Conservation (phyloP, 495 filamentous ascomycete genomes). For the Daldinia childiae region DNA sequence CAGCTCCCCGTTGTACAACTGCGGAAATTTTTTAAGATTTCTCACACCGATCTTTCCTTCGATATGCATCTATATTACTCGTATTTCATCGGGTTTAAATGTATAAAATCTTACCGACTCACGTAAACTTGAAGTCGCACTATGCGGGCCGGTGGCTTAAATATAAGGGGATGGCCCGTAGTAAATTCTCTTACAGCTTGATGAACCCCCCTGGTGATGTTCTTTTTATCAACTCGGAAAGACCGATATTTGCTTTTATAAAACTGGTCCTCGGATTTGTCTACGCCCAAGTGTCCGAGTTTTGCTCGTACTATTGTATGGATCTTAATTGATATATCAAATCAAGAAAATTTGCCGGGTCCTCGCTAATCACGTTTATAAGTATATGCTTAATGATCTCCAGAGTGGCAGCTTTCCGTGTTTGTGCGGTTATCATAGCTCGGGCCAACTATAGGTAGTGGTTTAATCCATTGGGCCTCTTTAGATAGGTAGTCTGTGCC, state of each 20-base stretch:
- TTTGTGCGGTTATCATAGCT: neutral
- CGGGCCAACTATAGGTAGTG: neutral
- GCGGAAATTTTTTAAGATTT: neutral
- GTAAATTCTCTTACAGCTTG: slow-evolving; percentile 21
- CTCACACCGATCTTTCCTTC: neutral
- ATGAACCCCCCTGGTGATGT: slow-evolving; percentile 21
- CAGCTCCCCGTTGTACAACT: neutral
- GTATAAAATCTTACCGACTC: neutral
- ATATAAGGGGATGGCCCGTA: slow-evolving; percentile 28
- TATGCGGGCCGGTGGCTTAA: slow-evolving; percentile 30
- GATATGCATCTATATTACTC: neutral
- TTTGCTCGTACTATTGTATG: neutral
- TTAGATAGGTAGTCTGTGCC: slow-evolving; percentile 17
- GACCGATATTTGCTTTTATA: slow-evolving; percentile 7
- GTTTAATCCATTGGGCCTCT: neutral
- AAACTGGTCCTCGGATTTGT: neutral
- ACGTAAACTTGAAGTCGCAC: slow-evolving; percentile 9
- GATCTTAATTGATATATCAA: neutral
- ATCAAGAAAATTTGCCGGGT: slow-evolving; percentile 10
- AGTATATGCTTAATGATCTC: neutral
- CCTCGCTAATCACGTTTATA: neutral
- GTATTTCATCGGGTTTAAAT: slow-evolving; percentile 1
- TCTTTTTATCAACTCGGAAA: slow-evolving; percentile 16
- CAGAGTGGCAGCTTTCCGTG: neutral
- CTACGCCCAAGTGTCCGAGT: neutral